phyloP scores from a whole-genome alignment of 2,329 filamentous ascomycete species.

The Cyclaneusma minus region DNA sequence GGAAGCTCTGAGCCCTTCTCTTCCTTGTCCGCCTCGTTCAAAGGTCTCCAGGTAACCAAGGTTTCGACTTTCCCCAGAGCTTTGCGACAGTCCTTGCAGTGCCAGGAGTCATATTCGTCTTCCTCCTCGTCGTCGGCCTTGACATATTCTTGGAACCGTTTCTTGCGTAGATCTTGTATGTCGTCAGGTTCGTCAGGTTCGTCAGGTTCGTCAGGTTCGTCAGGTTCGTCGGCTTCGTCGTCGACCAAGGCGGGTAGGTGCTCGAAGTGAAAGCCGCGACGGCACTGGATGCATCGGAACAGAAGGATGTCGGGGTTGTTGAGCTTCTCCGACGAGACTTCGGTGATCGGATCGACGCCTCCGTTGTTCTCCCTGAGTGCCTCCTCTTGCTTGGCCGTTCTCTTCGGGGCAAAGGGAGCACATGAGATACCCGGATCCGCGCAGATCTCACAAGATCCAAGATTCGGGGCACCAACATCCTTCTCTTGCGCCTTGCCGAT shows the following conservation, averaged over 20 bases:
- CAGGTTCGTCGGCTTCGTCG: slow-evolving; percentile 19
- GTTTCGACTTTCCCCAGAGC: slow-evolving; percentile 51
- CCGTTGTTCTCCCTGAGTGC: slow-evolving; percentile 64
- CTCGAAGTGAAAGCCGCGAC: slow-evolving; percentile 66
- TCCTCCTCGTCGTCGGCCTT: too few relatives aligned
- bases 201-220: too few relatives aligned
- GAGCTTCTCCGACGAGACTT: slow-evolving; percentile 45
- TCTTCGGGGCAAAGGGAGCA: slow-evolving; percentile 54
- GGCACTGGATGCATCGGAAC: slow-evolving; percentile 69
- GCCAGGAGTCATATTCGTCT: too few relatives aligned
- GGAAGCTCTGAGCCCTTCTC: slow-evolving; percentile 37
- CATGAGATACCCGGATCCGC: slow-evolving; percentile 52
- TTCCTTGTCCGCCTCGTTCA: slow-evolving; percentile 29
- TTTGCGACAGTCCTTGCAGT: slow-evolving; percentile 62
- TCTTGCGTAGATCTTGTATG: slow-evolving; percentile 34
- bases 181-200: too few relatives aligned
- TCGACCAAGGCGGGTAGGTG: slow-evolving; percentile 48
- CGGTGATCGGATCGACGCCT: slow-evolving; percentile 60
- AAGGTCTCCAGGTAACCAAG: slow-evolving; percentile 80
- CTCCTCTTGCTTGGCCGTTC: slow-evolving; percentile 69
- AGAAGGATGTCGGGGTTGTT: slow-evolving; percentile 66
- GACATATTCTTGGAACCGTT: slow-evolving; percentile 58
- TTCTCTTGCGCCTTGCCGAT: slow-evolving; percentile 53
- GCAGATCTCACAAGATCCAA: slow-evolving; percentile 60
- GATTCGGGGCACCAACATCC: slow-evolving; percentile 51